Conservation (phyloP, 2,329 filamentous ascomycete genomes). For the Hypoxylon sp. region DNA sequence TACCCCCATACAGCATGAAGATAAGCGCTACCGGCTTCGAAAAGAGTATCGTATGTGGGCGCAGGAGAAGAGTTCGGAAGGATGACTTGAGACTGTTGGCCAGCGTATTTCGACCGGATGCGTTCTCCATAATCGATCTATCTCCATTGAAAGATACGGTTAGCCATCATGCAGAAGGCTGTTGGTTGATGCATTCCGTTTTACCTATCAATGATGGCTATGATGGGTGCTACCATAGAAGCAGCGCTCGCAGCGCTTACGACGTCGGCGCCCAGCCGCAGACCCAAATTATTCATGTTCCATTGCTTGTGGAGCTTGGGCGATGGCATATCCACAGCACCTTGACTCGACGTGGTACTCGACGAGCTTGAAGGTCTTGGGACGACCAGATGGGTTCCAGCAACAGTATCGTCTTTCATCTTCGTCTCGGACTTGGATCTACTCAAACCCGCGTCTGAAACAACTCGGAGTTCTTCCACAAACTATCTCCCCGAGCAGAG, state of each 20-base stretch:
- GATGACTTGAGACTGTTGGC: conserved; percentile 67
- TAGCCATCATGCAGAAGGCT: conserved; percentile 9
- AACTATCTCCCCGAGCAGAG: conserved; percentile 11
- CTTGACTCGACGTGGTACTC: conserved; percentile 23
- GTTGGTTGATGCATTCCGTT: conserved; percentile 3
- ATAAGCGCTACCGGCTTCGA: conserved; percentile 75
- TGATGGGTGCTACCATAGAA: conserved; percentile 80
- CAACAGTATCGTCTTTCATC: conserved; percentile 33
- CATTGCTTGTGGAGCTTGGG: conserved; percentile 54
- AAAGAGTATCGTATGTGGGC: conserved; percentile 68
- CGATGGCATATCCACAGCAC: conserved; percentile 33
- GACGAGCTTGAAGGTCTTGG: conserved; percentile 17
- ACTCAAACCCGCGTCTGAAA: conserved; percentile 7
- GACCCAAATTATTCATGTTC: conserved; percentile 78
- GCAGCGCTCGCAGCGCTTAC: conserved; percentile 76
- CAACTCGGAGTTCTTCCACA: conserved; percentile 2
- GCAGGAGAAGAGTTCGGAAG: conserved; percentile 62
- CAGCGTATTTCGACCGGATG: conserved; percentile 72
- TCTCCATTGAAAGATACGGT: conserved; percentile 5
- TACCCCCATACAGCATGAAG: conserved; percentile 82
- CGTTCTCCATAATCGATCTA: conserved; percentile 82
- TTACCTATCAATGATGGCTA: conserved; percentile 87
- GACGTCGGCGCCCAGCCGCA: conserved; percentile 73
- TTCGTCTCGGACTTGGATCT: conserved; percentile 3
- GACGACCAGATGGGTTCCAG: conserved; percentile 21